Evolutionary conservation across 2,329 filamentous ascomycete genomes (phyloP).

Genomic region (Xylaria sp.): DNA sequence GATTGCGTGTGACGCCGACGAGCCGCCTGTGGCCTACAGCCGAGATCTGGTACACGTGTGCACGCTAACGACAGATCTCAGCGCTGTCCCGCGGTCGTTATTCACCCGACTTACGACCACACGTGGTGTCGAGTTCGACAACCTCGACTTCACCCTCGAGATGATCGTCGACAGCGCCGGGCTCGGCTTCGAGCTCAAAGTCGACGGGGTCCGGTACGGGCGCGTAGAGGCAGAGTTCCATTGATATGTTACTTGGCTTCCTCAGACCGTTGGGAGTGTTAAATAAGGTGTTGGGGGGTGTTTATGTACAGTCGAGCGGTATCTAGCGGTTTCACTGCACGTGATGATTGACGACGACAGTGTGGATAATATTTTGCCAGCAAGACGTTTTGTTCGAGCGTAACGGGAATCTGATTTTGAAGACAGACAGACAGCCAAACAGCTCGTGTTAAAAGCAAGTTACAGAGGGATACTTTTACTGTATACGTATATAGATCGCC

Average conservation of each 20-base stretch:
- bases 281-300: neutral
- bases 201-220: slow-evolving; percentile 81
- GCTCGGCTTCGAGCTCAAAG: slow-evolving; percentile 79
- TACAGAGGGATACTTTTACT: slow-evolving; percentile 6
- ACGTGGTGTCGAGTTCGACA: slow-evolving; percentile 82
- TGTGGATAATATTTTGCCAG: slow-evolving; percentile 3
- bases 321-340: slow-evolving; percentile 7
- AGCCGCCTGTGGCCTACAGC: slow-evolving; percentile 68
- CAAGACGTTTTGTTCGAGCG: neutral
- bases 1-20: slow-evolving; percentile 77
- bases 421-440: no score
- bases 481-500: slow-evolving; percentile 11
- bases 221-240: slow-evolving; percentile 83
- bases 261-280: neutral
- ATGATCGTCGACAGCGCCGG: slow-evolving; percentile 85
- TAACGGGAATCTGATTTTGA: neutral
- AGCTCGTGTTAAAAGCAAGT: neutral
- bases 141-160: slow-evolving; percentile 82
- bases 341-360: neutral
- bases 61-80: slow-evolving; percentile 82
- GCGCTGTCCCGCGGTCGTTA: slow-evolving; percentile 75
- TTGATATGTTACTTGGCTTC: slow-evolving; percentile 50
- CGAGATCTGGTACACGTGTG: slow-evolving; percentile 76
- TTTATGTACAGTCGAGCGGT: neutral
- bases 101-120: slow-evolving; percentile 83